Base-by-base conservation (phyloP, 768 basidiomycete species). In the Lyophyllum decastes region DNA sequence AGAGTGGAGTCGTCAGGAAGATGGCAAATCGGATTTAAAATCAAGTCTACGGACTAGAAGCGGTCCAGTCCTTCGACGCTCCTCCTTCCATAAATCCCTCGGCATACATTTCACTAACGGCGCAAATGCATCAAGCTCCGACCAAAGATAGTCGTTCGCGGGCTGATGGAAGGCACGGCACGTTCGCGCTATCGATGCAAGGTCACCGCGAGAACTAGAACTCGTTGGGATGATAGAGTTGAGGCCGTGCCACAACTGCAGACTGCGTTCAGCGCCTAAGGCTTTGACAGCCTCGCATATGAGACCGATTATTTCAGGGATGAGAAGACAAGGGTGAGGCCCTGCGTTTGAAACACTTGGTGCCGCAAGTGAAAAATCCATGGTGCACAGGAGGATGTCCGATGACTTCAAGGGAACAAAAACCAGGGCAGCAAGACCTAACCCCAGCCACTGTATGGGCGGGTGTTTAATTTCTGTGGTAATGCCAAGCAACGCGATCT, bases 101-200 rank as follows among this genome's bases (percentile, higher is more conserved):
- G 53, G 27, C 41, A 54, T 45, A n/a, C 53, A 54, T 25, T 54
- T 54, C 17, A 54, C 53, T 14, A 54, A 17, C 14, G 43, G 53
- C 9, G 22, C 27, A 16, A 54, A n/a, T 4, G 12, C 47, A 14
- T 27, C 38, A 11, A 54, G 22, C 24, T 33, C 24, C 10, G 41
- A 54, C 53, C 53, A 54, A 10, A 45, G 25, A 35, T 33, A 22
- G 9, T 26, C 43, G 5, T 4, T 47, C 44, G 34, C 33, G 12
- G 53, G 4, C 14, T 27, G 44, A 22, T 34, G 44, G 19, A 54
- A 54, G 12, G 43, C 24, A 21, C 53, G 43, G 33, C 53, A 54
- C 4, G 53, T 46, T 33, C 43, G 35, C 4, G 53, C n/a, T 16
- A 54, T 19, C 22, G 53, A 24, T 21, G 34, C 43, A 27, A 54